A percentile compares a stretch with the other conserved stretches of the same genome.
Conservation (phyloP, 768 basidiomycete species). For the Kwoniella heveanensis region DNA sequence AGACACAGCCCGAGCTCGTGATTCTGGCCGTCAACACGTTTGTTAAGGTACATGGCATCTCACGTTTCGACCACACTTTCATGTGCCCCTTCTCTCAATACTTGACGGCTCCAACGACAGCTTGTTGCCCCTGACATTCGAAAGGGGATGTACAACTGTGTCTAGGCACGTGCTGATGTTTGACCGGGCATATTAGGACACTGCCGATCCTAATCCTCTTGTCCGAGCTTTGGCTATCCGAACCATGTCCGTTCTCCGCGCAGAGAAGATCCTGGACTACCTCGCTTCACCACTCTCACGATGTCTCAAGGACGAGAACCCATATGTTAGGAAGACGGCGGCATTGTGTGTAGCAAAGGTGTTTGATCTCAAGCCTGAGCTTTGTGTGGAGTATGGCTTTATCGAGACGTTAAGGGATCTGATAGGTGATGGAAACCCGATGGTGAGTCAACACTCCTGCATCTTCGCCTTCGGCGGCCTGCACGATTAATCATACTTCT, state of each 20-base stretch:
- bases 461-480: no score
- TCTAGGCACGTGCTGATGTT: no score
- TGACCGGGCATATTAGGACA: slow-evolving; percentile 72
- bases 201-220: slow-evolving; percentile 93
- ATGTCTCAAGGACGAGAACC: slow-evolving; percentile 90
- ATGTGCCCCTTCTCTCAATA: no score
- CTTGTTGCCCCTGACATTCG: no score
- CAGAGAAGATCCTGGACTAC: slow-evolving; percentile 99
- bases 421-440: slow-evolving; percentile 94
- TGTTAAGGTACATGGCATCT: no score
- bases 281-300: slow-evolving; percentile 92
- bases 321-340: slow-evolving; percentile 97
- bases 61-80: no score
- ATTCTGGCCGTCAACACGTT: slow-evolving; percentile 99
- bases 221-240: slow-evolving; percentile 94
- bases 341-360: slow-evolving; percentile 95
- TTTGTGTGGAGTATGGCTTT: slow-evolving; percentile 94
- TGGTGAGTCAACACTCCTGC: slow-evolving; percentile 73
- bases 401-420: slow-evolving; percentile 84
- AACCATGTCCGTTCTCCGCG: slow-evolving; percentile 95
- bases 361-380: slow-evolving; percentile 93
- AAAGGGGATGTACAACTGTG: no score
- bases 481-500: no score
- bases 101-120: no score
- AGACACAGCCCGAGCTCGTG: slow-evolving; percentile 97